Evolutionary conservation across 495 filamentous ascomycete genomes (phyloP), one percentile per base, ranked within the genome.

Genomic region (Penicillium cinerascens): DNA sequence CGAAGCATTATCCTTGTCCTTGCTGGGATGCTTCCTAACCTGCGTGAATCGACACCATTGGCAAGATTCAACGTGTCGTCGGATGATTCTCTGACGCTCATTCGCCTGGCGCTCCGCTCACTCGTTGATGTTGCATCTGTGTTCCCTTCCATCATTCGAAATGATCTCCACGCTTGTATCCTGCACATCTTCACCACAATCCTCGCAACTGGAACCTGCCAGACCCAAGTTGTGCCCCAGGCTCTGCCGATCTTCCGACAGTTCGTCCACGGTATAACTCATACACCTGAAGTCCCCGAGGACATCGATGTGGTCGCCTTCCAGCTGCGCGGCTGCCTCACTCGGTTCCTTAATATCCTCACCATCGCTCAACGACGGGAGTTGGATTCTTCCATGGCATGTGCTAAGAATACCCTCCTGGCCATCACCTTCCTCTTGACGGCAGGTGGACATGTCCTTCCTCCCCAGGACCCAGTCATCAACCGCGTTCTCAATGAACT

Each of bases 121-220:
- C 81, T 99, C 2, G 93, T 97, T 0, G 89, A 97, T 58, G 89
- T 92, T 1, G 89, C 95, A 7, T 88, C 92, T 42, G 90, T 97
- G 15, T 99, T 99, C 71, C 93, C 93, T 0, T 84, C 88, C 0
- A 89, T 99, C 56, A 99, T 99, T 72, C 91, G 91, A 67, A 91
- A 91, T 43, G 93, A 99, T 66, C 80, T 99, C 9, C 90, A 99
- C 66, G 92, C 93, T 40, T 96, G 92, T 64, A 96, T 97, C 58
- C 78, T 97, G 29, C 92, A 99, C 69, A 95, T 97, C 21, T 97
- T 97, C 65, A 86, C 86, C 38, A 96, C 89, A 4, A 95, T 97
- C 43, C 85, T 99, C 5, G 87, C 87, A 13, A 96, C 90, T 0
- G 84, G 87, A 1, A 76, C 85, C 22, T 97, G 92, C 63, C 95